Evolutionary conservation across 1,139 yeast species (phyloP), one percentile per base, ranked within the genome.

Genomic region (Magnusiomyces ingens): DNA sequence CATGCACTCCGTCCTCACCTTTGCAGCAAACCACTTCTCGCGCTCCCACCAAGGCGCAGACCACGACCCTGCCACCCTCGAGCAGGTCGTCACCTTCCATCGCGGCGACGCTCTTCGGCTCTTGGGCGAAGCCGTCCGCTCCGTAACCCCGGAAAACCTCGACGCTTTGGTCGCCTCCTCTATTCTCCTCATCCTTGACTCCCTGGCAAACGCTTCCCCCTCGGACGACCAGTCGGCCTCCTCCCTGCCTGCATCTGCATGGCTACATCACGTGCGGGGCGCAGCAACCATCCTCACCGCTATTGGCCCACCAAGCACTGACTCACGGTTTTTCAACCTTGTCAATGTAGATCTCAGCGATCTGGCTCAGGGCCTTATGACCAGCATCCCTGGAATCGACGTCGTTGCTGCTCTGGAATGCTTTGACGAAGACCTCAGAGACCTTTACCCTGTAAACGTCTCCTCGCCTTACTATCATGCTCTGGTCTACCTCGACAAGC

Each of bases 231-330:
- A 65, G 57, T 52, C 61, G 5, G 58, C 70, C 19, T 58, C 67
- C 48, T 79, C 88, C 3, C 71, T 90, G 53, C 95, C 96, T 1
- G 93, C 97, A 1, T 84, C 93, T 6, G 96, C 97, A 0, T 91
- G 98, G 98, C 84, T 91, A 55, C 93, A 89, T 73, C 97, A 91
- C 66, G 97, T 91, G 13, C 87, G 94, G 63, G 98, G 97, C 21
- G 96, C 97, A 0, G 96, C 96, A 3, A 91, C 97, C 0, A 91
- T 91, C 49, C 74, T 91, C 54, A 86, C 96, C 0, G 95, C 97
- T 0, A 96, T 90, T 15, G 90, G 97, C 87, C 96, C 96, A 2
- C 73, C 90, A 53, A 88, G 94, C 15, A 91, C 86, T 59, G 77
- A 82, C 18, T 65, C 70, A n/a, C 59, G 69, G 53, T 71, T 71